Conservation (phyloP, 768 basidiomycete species). For the Mycena indigotica region DNA sequence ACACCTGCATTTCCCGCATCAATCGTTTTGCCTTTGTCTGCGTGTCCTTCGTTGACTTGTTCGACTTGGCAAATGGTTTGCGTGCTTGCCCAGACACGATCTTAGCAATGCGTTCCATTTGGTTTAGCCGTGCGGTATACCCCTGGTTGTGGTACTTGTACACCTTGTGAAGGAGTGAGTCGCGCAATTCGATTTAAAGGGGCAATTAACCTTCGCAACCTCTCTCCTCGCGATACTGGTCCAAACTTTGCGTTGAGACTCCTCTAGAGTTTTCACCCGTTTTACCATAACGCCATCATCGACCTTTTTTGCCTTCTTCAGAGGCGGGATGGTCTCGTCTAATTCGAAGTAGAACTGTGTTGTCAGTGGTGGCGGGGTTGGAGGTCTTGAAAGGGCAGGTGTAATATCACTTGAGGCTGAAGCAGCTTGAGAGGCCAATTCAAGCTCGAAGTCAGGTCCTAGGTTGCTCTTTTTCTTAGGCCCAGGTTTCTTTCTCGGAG, state of each 20-base stretch:
- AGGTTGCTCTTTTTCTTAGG: conserved; percentile 58
- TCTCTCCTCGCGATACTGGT: conserved; percentile 83
- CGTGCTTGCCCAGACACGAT: conserved; percentile 78
- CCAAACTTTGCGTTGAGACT: conserved; percentile 88
- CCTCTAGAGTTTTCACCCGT: conserved; percentile 76
- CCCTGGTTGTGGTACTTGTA: conserved; percentile 76
- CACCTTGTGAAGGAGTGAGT: conserved; percentile 48
- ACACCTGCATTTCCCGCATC: conserved; percentile 94
- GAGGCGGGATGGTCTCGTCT: conserved; percentile 66
- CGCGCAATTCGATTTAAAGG: background rate
- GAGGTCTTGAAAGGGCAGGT: conserved; percentile 67
- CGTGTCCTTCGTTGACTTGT: conserved; percentile 78
- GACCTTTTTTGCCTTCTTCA: conserved; percentile 76
- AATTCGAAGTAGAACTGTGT: conserved; percentile 68
- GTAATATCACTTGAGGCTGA: conserved; percentile 71
- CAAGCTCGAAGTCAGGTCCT: conserved; percentile 54
- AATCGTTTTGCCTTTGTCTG: conserved; percentile 85
- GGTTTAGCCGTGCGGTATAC: conserved; percentile 65
- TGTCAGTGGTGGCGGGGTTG: conserved; percentile 59
- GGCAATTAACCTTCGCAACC: conserved; percentile 67
- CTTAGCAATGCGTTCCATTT: conserved; percentile 75
- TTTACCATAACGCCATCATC: conserved; percentile 74
- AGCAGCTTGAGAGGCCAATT: conserved; percentile 52
- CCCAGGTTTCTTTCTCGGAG: conserved; percentile 55
- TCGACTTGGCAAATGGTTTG: conserved; percentile 70